Conservation (phyloP, 345 rosid species). For the Brassica nigra region DNA sequence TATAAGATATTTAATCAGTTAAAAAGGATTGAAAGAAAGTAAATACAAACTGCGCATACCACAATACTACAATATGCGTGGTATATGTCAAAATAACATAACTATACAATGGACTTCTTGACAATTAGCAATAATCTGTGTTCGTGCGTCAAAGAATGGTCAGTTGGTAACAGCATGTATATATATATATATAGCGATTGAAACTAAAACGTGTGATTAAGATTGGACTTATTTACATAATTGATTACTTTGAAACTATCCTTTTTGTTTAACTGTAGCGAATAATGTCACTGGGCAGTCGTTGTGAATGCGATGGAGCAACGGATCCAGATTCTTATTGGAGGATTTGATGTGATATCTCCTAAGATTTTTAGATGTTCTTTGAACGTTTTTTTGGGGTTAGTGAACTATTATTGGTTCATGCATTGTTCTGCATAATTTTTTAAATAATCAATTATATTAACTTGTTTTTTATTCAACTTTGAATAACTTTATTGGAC, state of each 20-base stretch:
- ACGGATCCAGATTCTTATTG: conserved; percentile 20
- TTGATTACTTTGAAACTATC: conserved; percentile 34
- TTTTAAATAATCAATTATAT: not conserved
- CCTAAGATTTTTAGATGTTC: conserved; percentile 19
- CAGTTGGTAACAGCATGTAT: not conserved
- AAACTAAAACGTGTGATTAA: conserved; percentile 38
- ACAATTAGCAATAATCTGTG: conserved; percentile 17
- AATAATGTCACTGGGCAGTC: conserved; percentile 33
- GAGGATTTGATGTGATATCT: conserved; percentile 35
- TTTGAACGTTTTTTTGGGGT: conserved; percentile 31
- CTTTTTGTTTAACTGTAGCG: conserved; percentile 20
- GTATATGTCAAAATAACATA: not conserved
- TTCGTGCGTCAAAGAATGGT: conserved; percentile 13
- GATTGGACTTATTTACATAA: conserved; percentile 24
- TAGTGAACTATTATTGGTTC: conserved; percentile 21
- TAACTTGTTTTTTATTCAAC: conserved; percentile 27
- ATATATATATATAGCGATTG: not conserved
- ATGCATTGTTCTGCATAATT: not conserved
- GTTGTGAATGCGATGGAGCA: conserved; percentile 39
- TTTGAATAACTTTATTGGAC: conserved; percentile 31
- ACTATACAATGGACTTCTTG: not conserved
- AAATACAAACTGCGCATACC: not conserved
- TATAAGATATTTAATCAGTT: not conserved
- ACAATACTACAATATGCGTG: too few species aligned
- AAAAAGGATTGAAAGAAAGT: not conserved